Conservation (phyloP, 441 rosid species). For the Bruguiera hainesii region DNA sequence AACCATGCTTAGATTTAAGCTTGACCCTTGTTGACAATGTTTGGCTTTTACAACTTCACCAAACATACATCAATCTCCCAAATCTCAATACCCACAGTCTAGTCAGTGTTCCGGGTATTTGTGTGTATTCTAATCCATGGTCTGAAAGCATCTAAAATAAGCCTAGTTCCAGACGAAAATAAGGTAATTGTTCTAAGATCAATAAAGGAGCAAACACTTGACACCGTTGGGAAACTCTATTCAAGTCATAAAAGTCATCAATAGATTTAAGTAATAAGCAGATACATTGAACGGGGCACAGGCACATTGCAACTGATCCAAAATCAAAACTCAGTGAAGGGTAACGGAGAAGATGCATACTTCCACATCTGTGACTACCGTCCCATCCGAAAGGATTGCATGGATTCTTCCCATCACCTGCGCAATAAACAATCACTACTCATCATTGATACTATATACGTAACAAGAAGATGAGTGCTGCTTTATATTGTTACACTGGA, state of each 20-base stretch:
- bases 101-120: too few species aligned
- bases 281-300: background rate
- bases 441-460: background rate
- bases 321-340: background rate
- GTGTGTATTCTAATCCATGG: background rate
- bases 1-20: too few species aligned
- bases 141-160: background rate
- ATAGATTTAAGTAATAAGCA: background rate
- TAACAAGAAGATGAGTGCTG: slow-evolving; percentile 7
- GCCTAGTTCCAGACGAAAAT: background rate
- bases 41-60: too few species aligned
- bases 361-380: slow-evolving; percentile 78
- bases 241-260: background rate
- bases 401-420: slow-evolving; percentile 95
- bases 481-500: background rate
- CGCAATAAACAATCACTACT: slow-evolving; percentile 12
- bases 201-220: background rate
- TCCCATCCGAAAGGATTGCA: slow-evolving; percentile 82
- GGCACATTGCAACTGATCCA: background rate
- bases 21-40: too few species aligned
- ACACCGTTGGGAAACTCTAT: background rate
- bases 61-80: too few species aligned
- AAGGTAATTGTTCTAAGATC: too few species aligned
- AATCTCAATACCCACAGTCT: too few species aligned
- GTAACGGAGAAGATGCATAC: slow-evolving; percentile 30